These are phyloP conservation scores for Diplotaxis tenuifolia DNA, from an alignment of 345 rosid species.

Conservation along the genomic window DNA sequence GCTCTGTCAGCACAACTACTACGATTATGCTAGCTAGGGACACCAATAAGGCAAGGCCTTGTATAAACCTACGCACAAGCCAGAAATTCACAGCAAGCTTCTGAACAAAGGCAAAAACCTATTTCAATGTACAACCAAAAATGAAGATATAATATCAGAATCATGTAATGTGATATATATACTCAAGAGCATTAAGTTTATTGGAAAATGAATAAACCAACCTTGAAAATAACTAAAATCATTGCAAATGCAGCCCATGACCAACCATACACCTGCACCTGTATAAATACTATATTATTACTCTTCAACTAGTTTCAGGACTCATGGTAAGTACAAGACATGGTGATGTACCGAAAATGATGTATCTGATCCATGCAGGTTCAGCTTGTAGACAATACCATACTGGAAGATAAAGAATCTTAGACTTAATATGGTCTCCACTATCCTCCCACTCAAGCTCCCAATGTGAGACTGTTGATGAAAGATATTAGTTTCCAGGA, in stretches of 20 bases:
- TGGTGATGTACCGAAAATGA: constrained; percentile 56
- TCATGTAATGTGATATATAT: constrained; percentile 12
- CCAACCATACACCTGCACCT: constrained; percentile 68
- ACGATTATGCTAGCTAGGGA: constrained; percentile 65
- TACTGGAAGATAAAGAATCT: constrained; percentile 90
- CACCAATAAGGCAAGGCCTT: constrained; percentile 71
- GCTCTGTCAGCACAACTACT: constrained; percentile 47
- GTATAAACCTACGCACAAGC: constrained; percentile 79
- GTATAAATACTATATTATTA: background rate
- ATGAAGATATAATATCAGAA: background rate
- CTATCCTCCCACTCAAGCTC: constrained; percentile 71
- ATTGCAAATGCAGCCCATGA: constrained; percentile 80
- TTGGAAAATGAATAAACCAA: constrained; percentile 18
- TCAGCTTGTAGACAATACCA: constrained; percentile 85
- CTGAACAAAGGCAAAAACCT: constrained; percentile 96
- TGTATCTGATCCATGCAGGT: constrained; percentile 53
- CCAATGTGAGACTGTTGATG: constrained; percentile 74
- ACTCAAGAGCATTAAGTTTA: background rate
- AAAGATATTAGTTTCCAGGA: background rate
- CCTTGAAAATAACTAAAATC: constrained; percentile 79
- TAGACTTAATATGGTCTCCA: constrained; percentile 79
- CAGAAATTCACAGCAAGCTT: constrained; percentile 86
- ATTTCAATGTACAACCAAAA: constrained; percentile 6
- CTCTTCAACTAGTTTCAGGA: constrained; percentile 10
- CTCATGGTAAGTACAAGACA: background rate